phyloP scores from a whole-genome alignment of 2,329 filamentous ascomycete genomes.

The Aspergillus transmontanensis region DNA sequence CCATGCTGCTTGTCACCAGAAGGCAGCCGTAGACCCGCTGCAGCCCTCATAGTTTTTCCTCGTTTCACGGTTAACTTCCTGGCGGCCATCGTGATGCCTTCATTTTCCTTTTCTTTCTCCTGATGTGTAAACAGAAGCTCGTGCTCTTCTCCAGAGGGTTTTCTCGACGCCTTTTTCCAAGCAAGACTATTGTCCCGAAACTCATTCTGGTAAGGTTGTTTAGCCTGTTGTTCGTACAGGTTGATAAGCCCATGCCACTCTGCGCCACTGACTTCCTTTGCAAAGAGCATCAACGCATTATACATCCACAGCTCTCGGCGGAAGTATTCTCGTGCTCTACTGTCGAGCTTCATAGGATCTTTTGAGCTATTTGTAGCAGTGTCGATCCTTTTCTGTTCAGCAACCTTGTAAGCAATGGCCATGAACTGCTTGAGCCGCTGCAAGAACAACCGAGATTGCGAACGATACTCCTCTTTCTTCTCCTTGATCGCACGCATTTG shows the following conservation, averaged over 20 bases:
- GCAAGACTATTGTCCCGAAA: conserved; percentile 75
- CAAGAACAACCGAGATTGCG: conserved; percentile 76
- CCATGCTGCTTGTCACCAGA: conserved; percentile 60
- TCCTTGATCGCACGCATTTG: conserved; percentile 93
- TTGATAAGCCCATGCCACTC: conserved; percentile 82
- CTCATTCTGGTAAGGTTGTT: conserved; percentile 76
- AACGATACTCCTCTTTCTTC: conserved; percentile 86
- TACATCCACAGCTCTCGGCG: conserved; percentile 83
- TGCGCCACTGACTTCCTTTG: conserved; percentile 76
- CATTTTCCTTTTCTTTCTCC: conserved; percentile 82
- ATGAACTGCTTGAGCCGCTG: conserved; percentile 80
- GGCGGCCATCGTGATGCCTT: conserved; percentile 69
- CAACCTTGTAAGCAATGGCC: conserved; percentile 75
- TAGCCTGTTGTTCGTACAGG: conserved; percentile 77
- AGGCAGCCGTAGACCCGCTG: conserved; percentile 47
- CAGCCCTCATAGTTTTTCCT: conserved; percentile 69
- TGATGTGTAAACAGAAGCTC: conserved; percentile 87
- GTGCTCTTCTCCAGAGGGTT: conserved; percentile 73
- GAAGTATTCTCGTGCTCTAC: conserved; percentile 69
- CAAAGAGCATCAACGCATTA: conserved; percentile 82
- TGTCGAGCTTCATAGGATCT: conserved; percentile 65
- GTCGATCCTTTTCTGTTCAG: conserved; percentile 70
- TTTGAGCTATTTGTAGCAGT: conserved; percentile 51
- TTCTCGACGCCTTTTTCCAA: conserved; percentile 79
- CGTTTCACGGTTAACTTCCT: conserved; percentile 92